Evolutionary conservation across 768 basidiomycete genomes (phyloP).

Genomic region (Trametes gibbosa): DNA sequence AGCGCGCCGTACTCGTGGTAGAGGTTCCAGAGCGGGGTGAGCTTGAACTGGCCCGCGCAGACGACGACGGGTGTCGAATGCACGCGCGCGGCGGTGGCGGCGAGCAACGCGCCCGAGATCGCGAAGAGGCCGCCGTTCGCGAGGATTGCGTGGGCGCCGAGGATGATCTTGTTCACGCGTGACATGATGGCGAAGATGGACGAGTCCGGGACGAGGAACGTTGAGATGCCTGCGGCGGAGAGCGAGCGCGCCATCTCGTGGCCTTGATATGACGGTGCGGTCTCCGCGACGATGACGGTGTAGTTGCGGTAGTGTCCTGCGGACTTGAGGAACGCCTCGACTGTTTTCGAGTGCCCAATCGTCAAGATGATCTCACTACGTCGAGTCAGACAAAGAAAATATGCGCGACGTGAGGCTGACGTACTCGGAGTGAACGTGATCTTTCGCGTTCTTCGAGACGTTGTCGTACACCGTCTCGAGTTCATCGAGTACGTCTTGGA

Average conservation of each 20-base stretch:
- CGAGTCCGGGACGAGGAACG: conserved; percentile 96
- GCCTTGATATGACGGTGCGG: conserved; percentile 87
- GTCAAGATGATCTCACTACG: conserved; percentile 90
- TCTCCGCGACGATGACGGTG: conserved; percentile 95
- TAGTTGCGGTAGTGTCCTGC: conserved; percentile 90
- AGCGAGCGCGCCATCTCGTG: conserved; percentile 81
- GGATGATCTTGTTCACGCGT: conserved; percentile 92
- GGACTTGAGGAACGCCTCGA: conserved; percentile 89
- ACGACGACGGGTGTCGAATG: conserved; percentile 93
- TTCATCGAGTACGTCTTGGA: conserved; percentile 94
- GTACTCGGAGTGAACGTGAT: conserved; percentile 98
- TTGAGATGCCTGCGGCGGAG: conserved; percentile 80
- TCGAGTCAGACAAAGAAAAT: background rate
- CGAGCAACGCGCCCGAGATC: conserved; percentile 79
- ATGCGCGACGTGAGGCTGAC: conserved; percentile 28
- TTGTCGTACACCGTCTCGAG: conserved; percentile 95
- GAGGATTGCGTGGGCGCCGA: conserved; percentile 93
- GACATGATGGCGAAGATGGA: conserved; percentile 96
- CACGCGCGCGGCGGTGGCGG: conserved; percentile 81
- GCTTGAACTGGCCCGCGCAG: conserved; percentile 94
- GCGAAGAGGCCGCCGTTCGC: conserved; percentile 97
- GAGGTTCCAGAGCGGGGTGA: conserved; percentile 88
- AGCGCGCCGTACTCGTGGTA: conserved; percentile 84
- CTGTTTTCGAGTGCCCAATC: conserved; percentile 90
- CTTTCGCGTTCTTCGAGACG: conserved; percentile 89